phyloP scores from a whole-genome alignment of 176 grass and related monocot genomes.

The Carex myosuroides region DNA sequence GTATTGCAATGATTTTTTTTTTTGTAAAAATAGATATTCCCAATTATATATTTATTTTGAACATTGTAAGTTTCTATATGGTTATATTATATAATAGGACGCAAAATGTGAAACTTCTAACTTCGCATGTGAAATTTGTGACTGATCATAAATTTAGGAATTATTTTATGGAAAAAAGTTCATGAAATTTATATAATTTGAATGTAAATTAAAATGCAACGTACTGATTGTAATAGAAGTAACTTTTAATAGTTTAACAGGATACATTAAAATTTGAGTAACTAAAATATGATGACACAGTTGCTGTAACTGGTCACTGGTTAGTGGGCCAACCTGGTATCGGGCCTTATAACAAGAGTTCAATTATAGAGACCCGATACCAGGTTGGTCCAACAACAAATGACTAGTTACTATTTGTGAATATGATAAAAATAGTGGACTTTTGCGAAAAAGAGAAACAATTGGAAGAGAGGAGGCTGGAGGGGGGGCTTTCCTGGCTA shows the following conservation, averaged over 20 bases:
- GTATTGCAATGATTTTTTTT: no score
- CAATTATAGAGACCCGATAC: not conserved
- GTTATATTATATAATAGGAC: no score
- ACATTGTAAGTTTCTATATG: no score
- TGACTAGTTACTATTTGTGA: not conserved
- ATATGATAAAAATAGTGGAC: not conserved
- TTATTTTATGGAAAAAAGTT: no score
- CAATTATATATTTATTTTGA: no score
- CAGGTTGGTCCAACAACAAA: not conserved
- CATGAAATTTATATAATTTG: not conserved
- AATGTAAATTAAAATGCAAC: not conserved
- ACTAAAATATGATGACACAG: not conserved
- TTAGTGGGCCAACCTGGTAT: no score
- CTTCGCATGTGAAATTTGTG: not conserved
- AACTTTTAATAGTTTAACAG: not conserved
- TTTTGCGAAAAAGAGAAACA: not conserved
- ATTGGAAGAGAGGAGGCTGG: not conserved
- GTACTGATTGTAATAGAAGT: not conserved
- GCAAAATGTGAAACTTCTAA: no score
- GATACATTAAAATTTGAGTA: not conserved
- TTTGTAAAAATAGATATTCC: no score
- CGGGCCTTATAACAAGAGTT: no score
- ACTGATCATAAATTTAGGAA: not conserved
- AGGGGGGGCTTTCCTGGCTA: not conserved
- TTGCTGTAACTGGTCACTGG: no score